These are phyloP conservation scores for Monotropa hypopitys DNA, from an alignment of 179 eudicot genomes.

Conservation along the genomic window DNA sequence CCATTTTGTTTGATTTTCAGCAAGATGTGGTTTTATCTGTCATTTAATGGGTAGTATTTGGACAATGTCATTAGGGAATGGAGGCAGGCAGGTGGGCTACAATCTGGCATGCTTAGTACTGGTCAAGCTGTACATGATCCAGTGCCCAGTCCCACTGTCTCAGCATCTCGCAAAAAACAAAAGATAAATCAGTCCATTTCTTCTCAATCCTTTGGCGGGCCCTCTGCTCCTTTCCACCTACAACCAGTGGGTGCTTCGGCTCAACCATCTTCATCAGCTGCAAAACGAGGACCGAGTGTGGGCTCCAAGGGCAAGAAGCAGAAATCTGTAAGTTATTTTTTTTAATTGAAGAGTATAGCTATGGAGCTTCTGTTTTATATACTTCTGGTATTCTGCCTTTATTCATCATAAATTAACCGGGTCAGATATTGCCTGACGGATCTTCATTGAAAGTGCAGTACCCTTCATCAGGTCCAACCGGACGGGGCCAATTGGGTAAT, in stretches of 20 bases:
- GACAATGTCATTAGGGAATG: constrained; percentile 40
- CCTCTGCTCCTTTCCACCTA: constrained; percentile 35
- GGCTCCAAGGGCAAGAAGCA: constrained; percentile 41
- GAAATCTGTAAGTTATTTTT: constrained; percentile 46
- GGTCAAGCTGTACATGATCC: constrained; percentile 37
- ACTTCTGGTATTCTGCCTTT: constrained; percentile 1
- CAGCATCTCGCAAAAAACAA: constrained; percentile 49
- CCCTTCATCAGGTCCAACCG: constrained; percentile 31
- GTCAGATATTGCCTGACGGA: constrained; percentile 28
- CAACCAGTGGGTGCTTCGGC: constrained; percentile 24
- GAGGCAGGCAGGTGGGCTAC: constrained; percentile 43
- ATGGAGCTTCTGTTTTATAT: not conserved
- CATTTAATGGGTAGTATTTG: constrained; percentile 10
- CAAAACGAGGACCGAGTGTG: constrained; percentile 34
- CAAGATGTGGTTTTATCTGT: not conserved
- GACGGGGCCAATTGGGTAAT: constrained; percentile 41
- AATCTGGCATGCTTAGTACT: constrained; percentile 27
- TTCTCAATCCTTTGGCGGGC: constrained; percentile 40
- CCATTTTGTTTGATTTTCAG: not conserved
- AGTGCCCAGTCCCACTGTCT: constrained; percentile 34
- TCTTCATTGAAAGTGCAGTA: constrained; percentile 30
- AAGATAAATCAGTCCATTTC: constrained; percentile 28
- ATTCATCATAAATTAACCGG: constrained; percentile 11
- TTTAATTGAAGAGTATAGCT: not conserved
- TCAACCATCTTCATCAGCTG: constrained; percentile 48